Evolutionary conservation across 2,329 filamentous ascomycete species (phyloP).

Genomic region (Ophiostoma pallidulum): DNA sequence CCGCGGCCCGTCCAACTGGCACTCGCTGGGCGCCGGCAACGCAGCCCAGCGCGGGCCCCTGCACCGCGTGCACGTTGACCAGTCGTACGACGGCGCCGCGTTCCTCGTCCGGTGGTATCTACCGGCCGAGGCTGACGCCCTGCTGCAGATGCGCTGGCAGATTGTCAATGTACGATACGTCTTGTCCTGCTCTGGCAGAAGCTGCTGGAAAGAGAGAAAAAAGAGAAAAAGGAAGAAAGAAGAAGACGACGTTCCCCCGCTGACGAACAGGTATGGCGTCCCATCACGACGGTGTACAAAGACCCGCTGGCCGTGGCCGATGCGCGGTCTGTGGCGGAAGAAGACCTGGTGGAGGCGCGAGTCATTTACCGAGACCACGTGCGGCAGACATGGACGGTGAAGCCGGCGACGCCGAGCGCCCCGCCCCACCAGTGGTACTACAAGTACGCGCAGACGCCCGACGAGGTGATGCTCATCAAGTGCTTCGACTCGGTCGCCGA

Average conservation of each 20-base stretch:
- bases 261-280: slow-evolving; percentile 39
- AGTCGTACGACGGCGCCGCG: slow-evolving; percentile 21
- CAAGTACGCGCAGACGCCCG: slow-evolving; percentile 37
- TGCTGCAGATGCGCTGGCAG: slow-evolving; percentile 15
- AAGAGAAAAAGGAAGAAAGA: no score
- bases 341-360: slow-evolving; percentile 29
- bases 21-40: slow-evolving; percentile 56
- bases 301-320: slow-evolving; percentile 34
- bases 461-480: slow-evolving; percentile 47
- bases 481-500: slow-evolving; percentile 41
- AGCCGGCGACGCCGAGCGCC: slow-evolving; percentile 21
- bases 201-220: no score
- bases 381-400: slow-evolving; percentile 31
- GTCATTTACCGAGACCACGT: slow-evolving; percentile 27
- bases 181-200: no score
- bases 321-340: slow-evolving; percentile 27
- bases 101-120: slow-evolving; percentile 18
- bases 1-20: slow-evolving; percentile 43
- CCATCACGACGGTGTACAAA: slow-evolving; percentile 36
- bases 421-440: slow-evolving; percentile 40
- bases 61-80: slow-evolving; percentile 39
- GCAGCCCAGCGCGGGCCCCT: slow-evolving; percentile 44
- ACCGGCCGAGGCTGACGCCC: slow-evolving; percentile 15
- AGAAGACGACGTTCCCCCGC: no score
- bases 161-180: slow-evolving; percentile 20